Evolutionary conservation across 1,284 basidiomycete genomes (phyloP).

Genomic region (Ganoderma resinaceum): DNA sequence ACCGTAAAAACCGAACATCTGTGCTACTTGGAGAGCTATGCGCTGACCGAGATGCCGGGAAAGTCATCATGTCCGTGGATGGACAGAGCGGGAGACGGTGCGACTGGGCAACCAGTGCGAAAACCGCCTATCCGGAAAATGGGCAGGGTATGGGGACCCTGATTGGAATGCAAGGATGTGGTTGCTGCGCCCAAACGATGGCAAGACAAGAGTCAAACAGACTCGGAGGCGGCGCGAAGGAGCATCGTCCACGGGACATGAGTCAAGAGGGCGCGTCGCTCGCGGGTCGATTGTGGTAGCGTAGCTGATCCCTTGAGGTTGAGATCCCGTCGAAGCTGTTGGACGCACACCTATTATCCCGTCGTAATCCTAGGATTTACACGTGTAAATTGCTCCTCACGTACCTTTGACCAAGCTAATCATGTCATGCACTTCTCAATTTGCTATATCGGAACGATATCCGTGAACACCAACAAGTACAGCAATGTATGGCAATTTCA

Average conservation of each 20-base stretch:
- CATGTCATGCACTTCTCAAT: constrained; percentile 14
- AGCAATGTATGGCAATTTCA: constrained; percentile 5
- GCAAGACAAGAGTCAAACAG: constrained; percentile 21
- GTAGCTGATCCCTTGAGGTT: constrained; percentile 18
- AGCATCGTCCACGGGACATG: constrained; percentile 19
- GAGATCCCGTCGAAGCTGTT: constrained; percentile 15
- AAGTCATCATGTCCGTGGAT: constrained; percentile 16
- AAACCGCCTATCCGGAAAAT: constrained; percentile 27
- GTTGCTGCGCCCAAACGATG: constrained; percentile 20
- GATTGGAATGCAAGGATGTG: constrained; percentile 27
- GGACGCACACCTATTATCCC: constrained; percentile 14
- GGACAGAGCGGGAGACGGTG: constrained; percentile 9
- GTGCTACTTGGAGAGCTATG: constrained; percentile 23
- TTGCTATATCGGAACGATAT: constrained; percentile 18
- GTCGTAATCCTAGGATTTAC: constrained; percentile 19
- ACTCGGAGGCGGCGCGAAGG: constrained; percentile 10
- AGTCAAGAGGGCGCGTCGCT: constrained; percentile 25
- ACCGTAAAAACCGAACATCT: constrained; percentile 18
- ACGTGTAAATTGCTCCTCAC: constrained; percentile 12
- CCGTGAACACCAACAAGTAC: background rate
- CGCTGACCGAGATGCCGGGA: constrained; percentile 19
- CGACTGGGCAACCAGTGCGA: constrained; percentile 19
- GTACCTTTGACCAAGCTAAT: constrained; percentile 11
- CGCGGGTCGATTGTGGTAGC: constrained; percentile 22
- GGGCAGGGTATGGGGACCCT: constrained; percentile 13